Evolutionary conservation across 192 early-diverging fungal genomes (phyloP).

Genomic region (Thoreauomyces humboldtii): DNA sequence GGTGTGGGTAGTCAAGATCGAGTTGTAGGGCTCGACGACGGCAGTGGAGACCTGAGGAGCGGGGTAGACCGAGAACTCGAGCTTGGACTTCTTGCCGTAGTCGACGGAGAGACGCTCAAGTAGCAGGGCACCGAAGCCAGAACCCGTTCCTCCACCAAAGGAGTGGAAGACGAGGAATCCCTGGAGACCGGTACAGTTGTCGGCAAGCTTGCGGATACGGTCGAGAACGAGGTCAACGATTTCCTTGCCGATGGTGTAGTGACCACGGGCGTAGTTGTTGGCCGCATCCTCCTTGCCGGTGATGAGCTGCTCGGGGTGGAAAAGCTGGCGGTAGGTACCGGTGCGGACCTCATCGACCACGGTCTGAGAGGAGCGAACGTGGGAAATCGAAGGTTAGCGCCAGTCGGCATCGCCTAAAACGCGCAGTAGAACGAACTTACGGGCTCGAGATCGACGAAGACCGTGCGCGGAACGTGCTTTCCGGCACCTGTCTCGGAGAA

Average conservation of each 20-base stretch:
- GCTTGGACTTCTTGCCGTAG: constrained; percentile 99
- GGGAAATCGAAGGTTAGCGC: no score
- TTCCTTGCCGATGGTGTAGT: constrained; percentile 99
- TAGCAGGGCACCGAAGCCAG: constrained; percentile 96
- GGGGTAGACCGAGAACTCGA: constrained; percentile 99
- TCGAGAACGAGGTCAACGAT: constrained; percentile 95
- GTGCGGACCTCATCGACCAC: constrained; percentile 98
- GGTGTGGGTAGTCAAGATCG: constrained; percentile 98
- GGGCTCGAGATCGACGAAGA: constrained; percentile 79
- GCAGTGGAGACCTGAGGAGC: constrained; percentile 96
- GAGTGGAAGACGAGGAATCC: constrained; percentile 99
- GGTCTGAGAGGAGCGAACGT: constrained; percentile 48
- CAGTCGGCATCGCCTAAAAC: no score
- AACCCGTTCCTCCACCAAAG: constrained; percentile 98
- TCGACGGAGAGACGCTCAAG: constrained; percentile 98
- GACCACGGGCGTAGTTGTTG: constrained; percentile 99
- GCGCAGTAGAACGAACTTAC: no score
- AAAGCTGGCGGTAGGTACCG: constrained; percentile 94
- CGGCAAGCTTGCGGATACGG: constrained; percentile 95
- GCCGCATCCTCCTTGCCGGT: constrained; percentile 99
- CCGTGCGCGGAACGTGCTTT: constrained; percentile 98
- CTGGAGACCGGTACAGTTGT: constrained; percentile 97
- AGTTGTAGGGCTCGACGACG: constrained; percentile 98
- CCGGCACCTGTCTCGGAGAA: constrained; percentile 98
- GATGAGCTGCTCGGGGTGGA: constrained; percentile 96